Evolutionary conservation across 441 rosid genomes (phyloP), one percentile per base, ranked within the genome.

Genomic region (Adansonia madagascariensis): DNA sequence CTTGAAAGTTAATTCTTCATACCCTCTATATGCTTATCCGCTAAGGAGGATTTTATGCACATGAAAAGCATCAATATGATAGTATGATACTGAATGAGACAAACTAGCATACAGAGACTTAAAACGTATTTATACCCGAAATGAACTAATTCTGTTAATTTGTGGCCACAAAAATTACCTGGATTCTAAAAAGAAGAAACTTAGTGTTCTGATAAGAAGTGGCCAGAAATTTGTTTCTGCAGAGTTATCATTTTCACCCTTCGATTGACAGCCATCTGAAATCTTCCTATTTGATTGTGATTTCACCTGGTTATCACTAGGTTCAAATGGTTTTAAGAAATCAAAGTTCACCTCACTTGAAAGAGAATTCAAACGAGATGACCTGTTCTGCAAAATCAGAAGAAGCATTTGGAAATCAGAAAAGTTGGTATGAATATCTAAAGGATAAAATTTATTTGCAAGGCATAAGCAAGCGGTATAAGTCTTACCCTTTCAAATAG

Each of bases 401-500:
- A 77, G 39, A 79, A 86, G 60, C 80, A 79, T 82, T 79, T 77
- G 67, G 10, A 75, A 15, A 77, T 60, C 53, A 22, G 61, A 75
- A 35, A 35, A 56, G 73, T 64, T 43, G 41, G 50, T 9, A 59
- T 2, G 20, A 57, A 62, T n/a, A 35, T 27, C 49, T 1, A 55
- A 22, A 74, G 4, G 66, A 78, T 47, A 71, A 12, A 75, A 73
- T 17, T 71, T 22, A 81, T 71, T 24, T 3, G 41, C 3, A 24
- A 61, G 20, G 46, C 52, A 49, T 39, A 5, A 56, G 60, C 22
- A 68, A 61, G 4, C 60, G 76, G 8, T 73, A 65, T 3, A 67
- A 49, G 55, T 24, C 78, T 88, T 86, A 95, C 99, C 88, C 86
- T 89, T 85, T 96, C 98, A 73, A 94, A 91, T 74, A 91, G 83